Conservation (phyloP, 2,329 filamentous ascomycete genomes). For the Trichoderma brevicompactum region DNA sequence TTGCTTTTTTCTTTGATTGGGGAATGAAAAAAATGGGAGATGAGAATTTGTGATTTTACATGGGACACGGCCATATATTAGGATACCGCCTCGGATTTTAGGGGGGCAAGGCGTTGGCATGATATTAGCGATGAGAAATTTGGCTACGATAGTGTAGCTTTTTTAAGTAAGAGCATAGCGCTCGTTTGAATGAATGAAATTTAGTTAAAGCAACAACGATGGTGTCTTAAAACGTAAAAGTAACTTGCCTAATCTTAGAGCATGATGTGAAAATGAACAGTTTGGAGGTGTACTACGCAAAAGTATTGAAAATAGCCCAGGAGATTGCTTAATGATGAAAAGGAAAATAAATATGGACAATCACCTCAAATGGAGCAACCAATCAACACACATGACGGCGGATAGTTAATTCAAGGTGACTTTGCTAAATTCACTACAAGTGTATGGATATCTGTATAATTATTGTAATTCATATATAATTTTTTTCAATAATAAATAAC, state of each 20-base stretch:
- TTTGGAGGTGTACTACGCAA: background rate
- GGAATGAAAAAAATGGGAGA: constrained; percentile 5
- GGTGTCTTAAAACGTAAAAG: background rate
- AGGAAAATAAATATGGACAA: too few relatives aligned
- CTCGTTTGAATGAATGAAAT: constrained; percentile 8
- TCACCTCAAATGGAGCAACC: too few relatives aligned
- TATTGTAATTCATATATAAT: background rate
- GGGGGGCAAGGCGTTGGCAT: constrained; percentile 1
- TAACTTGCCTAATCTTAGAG: background rate
- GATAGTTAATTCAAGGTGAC: too few relatives aligned
- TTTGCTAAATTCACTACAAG: too few relatives aligned
- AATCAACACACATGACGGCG: too few relatives aligned
- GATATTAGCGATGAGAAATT: background rate
- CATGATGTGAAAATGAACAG: background rate
- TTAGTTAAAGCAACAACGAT: background rate
- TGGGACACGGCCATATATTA: background rate
- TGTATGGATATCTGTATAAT: background rate
- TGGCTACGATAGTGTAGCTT: background rate
- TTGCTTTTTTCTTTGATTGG: background rate
- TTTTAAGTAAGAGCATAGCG: background rate
- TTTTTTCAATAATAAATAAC: background rate
- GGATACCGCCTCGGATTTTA: background rate
- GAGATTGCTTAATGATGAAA: too few relatives aligned
- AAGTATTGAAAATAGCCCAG: too few relatives aligned
- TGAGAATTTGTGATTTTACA: background rate